These are phyloP conservation scores for Annulohypoxylon stygium DNA, from an alignment of 495 filamentous ascomycete genomes.

Conservation along the genomic window DNA sequence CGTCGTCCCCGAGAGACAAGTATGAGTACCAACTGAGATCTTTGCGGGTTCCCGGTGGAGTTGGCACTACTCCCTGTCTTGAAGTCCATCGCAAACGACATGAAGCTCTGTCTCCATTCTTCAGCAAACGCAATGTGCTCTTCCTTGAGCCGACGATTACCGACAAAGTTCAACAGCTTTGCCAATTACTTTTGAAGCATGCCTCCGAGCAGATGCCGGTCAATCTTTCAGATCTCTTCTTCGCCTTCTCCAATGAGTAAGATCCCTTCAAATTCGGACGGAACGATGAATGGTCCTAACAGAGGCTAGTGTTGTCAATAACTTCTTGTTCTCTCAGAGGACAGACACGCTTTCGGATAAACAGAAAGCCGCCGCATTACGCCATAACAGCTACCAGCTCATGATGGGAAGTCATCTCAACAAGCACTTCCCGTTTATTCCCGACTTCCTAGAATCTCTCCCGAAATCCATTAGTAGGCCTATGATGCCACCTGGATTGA, in stretches of 20 bases:
- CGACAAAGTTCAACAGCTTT: constrained; percentile 55
- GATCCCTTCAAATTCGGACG: constrained; percentile 13
- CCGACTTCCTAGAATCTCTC: constrained; percentile 56
- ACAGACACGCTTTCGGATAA: constrained; percentile 53
- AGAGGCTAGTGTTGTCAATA: constrained; percentile 51
- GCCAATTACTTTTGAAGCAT: constrained; percentile 49
- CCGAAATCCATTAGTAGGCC: constrained; percentile 54
- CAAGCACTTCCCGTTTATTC: constrained; percentile 58
- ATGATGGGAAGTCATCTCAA: constrained; percentile 57
- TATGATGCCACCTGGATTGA: constrained; percentile 56
- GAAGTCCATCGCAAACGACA: constrained; percentile 54
- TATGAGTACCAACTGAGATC: constrained; percentile 23
- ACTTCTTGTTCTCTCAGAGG: constrained; percentile 55
- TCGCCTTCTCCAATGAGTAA: constrained; percentile 47
- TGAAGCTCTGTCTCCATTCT: constrained; percentile 55
- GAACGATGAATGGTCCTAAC: constrained; percentile 38
- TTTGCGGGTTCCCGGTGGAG: constrained; percentile 28
- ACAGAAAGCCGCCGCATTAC: constrained; percentile 50
- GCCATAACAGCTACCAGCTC: constrained; percentile 54
- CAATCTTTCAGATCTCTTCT: constrained; percentile 59
- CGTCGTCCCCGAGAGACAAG: constrained; percentile 49
- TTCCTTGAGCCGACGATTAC: constrained; percentile 50
- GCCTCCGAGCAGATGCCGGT: constrained; percentile 49
- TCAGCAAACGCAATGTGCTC: constrained; percentile 53
- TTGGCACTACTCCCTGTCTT: constrained; percentile 43